Evolutionary conservation across 108 stramenopile genomes (phyloP).

Genomic region (Nannochloropsis salina): DNA sequence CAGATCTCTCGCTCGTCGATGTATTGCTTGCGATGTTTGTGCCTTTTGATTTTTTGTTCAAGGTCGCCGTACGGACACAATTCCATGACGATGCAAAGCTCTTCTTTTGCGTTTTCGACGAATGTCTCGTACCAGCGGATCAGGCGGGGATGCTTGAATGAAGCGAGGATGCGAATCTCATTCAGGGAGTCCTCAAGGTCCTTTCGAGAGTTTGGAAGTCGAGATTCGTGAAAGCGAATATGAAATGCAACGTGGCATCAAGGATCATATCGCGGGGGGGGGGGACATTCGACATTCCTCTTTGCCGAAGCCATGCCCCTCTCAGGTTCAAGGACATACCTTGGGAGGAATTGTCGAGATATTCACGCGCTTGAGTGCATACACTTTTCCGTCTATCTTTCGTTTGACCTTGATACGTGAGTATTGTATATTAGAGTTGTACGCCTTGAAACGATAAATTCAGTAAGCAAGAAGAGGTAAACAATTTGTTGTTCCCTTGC

Average conservation of each 20-base stretch:
- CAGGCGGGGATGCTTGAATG: not conserved
- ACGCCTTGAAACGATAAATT: too few relatives aligned
- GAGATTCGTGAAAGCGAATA: too few relatives aligned
- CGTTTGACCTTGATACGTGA: not conserved
- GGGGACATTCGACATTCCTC: too few relatives aligned
- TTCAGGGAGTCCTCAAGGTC: slow-evolving; percentile 8
- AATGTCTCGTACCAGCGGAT: not conserved
- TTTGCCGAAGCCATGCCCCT: too few relatives aligned
- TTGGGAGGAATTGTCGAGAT: not conserved
- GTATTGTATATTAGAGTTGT: too few relatives aligned
- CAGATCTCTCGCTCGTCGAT: slow-evolving; percentile 47
- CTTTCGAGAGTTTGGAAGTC: not conserved
- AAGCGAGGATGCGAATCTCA: not conserved
- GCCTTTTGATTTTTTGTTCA: slow-evolving; percentile 31
- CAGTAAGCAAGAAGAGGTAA: too few relatives aligned
- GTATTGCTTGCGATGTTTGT: slow-evolving; percentile 32
- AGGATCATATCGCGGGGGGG: too few relatives aligned
- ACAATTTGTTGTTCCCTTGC: too few relatives aligned
- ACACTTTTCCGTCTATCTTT: not conserved
- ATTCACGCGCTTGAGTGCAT: not conserved
- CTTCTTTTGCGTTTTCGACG: not conserved
- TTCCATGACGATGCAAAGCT: slow-evolving; percentile 60
- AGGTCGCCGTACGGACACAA: slow-evolving; percentile 60
- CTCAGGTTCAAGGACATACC: too few relatives aligned
- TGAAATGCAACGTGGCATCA: too few relatives aligned